Base-by-base conservation (phyloP, 257 asterid genomes). In the Eustoma russellianum region DNA sequence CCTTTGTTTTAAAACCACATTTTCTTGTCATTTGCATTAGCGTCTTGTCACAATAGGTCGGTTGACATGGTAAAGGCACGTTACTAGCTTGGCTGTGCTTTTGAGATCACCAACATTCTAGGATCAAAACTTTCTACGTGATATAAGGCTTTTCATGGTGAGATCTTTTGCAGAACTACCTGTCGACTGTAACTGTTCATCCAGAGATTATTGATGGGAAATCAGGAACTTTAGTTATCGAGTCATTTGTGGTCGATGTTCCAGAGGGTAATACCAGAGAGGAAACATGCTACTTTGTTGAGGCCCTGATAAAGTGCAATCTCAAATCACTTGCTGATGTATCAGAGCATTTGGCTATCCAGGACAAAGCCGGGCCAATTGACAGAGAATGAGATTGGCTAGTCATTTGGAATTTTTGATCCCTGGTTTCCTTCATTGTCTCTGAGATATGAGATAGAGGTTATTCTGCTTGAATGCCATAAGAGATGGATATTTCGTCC, bases 251-350 rank as follows among this genome's bases (percentile, higher is more conserved):
- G 57, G 96, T 88, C 63, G 96, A 88, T 44, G 81, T 88, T 13
- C 95, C 97, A 0, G 94, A 82, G 41, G 97, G 95, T 7, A 85
- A 85, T 77, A 85, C 97, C 15, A 80, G 74, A 50, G 93, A 88
- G 12, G 97, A 88, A 62, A 85, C 95, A 0, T 80, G 93, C 66
- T 78, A 69, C 79, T 88, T 88, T 17, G 80, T 88, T 0, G 94
- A 88, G 82, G 97, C 95, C 48, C 55, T 88, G 51, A 85, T 82
- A 68, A 81, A 83, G 56, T 88, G 97, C 85, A 88, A 88, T 77
- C 95, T 79, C 47, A 85, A 85, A 71, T 85, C 95, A 5, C 74
- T 85, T 52, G 93, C 95, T 30, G 97, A 88, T 51, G 91, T 88
- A 11, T 88, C 86, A 1, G 95, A 88, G 77, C 81, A 66, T 60